Evolutionary conservation across 1,284 basidiomycete genomes (phyloP).

Genomic region (Rhodotorula mucilaginosa): DNA sequence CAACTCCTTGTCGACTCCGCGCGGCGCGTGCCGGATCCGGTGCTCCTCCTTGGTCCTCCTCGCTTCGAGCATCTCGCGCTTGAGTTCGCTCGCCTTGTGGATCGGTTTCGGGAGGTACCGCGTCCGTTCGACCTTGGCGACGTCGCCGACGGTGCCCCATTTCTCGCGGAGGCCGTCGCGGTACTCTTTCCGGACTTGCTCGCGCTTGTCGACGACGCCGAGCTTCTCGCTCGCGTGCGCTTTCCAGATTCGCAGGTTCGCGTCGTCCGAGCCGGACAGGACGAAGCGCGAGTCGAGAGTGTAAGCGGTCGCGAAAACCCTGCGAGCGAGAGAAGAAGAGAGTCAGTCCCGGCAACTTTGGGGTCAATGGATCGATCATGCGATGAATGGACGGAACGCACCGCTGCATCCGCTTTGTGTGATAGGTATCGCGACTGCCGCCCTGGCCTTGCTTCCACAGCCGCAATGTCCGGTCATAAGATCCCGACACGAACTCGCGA

Average conservation of each 20-base stretch:
- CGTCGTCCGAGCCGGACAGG: slow-evolving; percentile 91
- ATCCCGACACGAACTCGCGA: slow-evolving; percentile 91
- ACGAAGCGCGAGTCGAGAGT: slow-evolving; percentile 91
- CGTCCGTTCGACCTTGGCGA: slow-evolving; percentile 77
- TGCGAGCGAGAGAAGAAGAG: slow-evolving; percentile 21
- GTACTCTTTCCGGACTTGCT: slow-evolving; percentile 90
- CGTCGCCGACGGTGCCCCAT: slow-evolving; percentile 81
- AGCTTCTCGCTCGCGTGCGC: slow-evolving; percentile 87
- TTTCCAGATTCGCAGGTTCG: slow-evolving; percentile 97
- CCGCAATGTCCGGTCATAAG: slow-evolving; percentile 91
- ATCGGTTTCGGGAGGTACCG: slow-evolving; percentile 88
- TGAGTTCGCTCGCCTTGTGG: slow-evolving; percentile 80
- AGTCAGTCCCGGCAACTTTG: not conserved
- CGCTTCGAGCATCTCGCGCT: slow-evolving; percentile 89
- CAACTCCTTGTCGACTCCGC: slow-evolving; percentile 78
- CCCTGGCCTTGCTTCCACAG: slow-evolving; percentile 90
- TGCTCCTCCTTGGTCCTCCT: slow-evolving; percentile 89
- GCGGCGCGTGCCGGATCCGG: slow-evolving; percentile 59
- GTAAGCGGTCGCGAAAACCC: slow-evolving; percentile 59
- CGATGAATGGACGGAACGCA: slow-evolving; percentile 46
- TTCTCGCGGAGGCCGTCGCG: slow-evolving; percentile 80
- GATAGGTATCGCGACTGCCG: slow-evolving; percentile 83
- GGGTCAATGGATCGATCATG: not conserved
- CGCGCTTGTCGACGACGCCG: slow-evolving; percentile 85
- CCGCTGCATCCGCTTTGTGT: slow-evolving; percentile 99